Base-by-base conservation (phyloP, 306 rosid genomes). In the Sicyos edulis region DNA sequence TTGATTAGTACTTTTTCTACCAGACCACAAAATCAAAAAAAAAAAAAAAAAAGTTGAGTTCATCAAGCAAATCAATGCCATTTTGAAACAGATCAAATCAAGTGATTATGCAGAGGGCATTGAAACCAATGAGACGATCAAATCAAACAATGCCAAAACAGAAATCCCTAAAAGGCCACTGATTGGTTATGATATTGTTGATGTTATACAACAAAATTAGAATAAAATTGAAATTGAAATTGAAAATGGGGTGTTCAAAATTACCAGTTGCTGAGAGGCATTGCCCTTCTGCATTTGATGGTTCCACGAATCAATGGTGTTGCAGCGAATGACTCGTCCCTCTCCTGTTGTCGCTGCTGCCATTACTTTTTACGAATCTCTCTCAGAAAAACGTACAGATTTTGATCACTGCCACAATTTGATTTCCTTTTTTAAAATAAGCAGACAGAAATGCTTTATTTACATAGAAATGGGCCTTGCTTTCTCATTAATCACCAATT, bases 321-420 rank as follows among this genome's bases (percentile, higher is more conserved):
- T 87, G 76, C 82, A 75, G 45, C 86, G 12, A 71, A 88, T 74
- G 26, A 88, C 89, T 63, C 82, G 88, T 54, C 95, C 91, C 72
- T 84, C 42, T 37, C 4, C 42, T 37, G 37, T 5, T 32, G 37
- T 5, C 5, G 42, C 53, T 16, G 69, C 69, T 4, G 70, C 70
- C 70, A 65, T 40, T 26, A 26, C 16, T 56, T 20, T 11, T 8
- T 64, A 37, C 21, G 57, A 54, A 59, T 40, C 45, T 40, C 45
- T 40, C 12, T 26, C 2, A 26, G 29, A 26, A 26, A 26, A 26
- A 11, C 29, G 70, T n/a, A 63, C 19, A 0, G 22, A 52, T 15
- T 44, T n/a, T 54, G 6, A 52, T 3, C 10, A 53, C 75, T 1
- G 16, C 52, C 11, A 19, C 8, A 9, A 5, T 32, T 40, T 40